phyloP scores from a whole-genome alignment of 495 filamentous ascomycete genomes.

The Aspergillus diversus region DNA sequence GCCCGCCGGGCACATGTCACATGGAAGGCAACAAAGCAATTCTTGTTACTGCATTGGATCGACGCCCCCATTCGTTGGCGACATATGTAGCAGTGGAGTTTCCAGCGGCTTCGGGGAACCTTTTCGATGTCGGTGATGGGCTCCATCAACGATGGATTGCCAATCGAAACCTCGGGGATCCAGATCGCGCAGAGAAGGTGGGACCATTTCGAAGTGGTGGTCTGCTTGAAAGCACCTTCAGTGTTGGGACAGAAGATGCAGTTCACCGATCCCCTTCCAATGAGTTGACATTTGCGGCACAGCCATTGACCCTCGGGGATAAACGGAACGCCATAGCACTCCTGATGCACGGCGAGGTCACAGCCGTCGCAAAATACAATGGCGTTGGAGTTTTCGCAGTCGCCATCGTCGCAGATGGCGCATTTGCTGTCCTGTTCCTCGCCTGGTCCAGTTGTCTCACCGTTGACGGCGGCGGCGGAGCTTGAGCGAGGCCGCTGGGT shows the following conservation, averaged over 20 bases:
- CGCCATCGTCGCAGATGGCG: constrained; percentile 96
- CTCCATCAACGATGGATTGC: constrained; percentile 98
- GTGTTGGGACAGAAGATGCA: constrained; percentile 99
- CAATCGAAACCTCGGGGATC: constrained; percentile 95
- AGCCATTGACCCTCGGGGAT: constrained; percentile 99
- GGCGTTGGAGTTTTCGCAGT: constrained; percentile 99
- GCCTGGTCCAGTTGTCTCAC: constrained; percentile 75
- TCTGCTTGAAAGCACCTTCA: constrained; percentile 98
- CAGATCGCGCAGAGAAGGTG: constrained; percentile 96
- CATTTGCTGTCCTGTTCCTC: constrained; percentile 98
- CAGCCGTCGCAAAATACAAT: constrained; percentile 99
- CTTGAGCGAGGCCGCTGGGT: constrained; percentile 88
- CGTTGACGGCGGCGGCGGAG: constrained; percentile 89
- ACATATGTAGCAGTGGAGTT: constrained; percentile 94
- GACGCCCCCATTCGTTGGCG: constrained; percentile 97
- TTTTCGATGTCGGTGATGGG: constrained; percentile 97
- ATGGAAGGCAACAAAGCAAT: constrained; percentile 97
- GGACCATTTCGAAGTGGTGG: constrained; percentile 91
- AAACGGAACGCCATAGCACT: constrained; percentile 98
- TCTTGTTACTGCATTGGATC: constrained; percentile 97
- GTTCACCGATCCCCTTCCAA: constrained; percentile 88
- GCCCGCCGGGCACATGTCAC: constrained; percentile 92
- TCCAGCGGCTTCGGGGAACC: constrained; percentile 92
- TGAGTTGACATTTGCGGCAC: constrained; percentile 94
- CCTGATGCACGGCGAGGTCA: constrained; percentile 96